Percentiles rank a stretch among this genome's conserved stretches.
Evolutionary conservation across 176 grass and related monocot genomes (phyloP).

Genomic region (Triticum turgidum): DNA sequence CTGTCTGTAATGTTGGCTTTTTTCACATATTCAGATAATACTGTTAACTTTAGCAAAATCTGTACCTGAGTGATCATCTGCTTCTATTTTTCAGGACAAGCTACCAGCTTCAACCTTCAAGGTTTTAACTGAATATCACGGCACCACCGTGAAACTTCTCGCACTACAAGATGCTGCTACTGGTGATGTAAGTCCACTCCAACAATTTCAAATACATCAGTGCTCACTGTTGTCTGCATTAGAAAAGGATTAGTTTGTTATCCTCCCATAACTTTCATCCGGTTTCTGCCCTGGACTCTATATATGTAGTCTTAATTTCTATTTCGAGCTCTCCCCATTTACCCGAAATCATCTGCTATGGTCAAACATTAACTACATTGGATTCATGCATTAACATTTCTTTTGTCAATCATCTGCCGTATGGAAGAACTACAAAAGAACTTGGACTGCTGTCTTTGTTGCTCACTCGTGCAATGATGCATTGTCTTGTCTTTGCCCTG

Average conservation of each 20-base stretch:
- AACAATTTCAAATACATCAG: neutral
- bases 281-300: neutral
- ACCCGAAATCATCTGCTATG: neutral
- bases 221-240: neutral
- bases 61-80: neutral
- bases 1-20: neutral
- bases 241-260: neutral
- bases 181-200: constrained; percentile 62
- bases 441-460: too few species aligned
- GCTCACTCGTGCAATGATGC: too few species aligned
- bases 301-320: neutral
- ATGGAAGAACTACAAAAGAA: neutral
- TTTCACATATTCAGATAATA: constrained; percentile 1
- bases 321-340: neutral
- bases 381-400: neutral
- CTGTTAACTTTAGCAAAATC: neutral
- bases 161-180: constrained; percentile 82
- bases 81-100: constrained; percentile 62
- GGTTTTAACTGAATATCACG: constrained; percentile 82
- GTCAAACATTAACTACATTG: neutral
- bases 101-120: constrained; percentile 62
- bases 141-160: constrained; percentile 72
- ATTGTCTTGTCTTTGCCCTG: constrained; percentile 11
- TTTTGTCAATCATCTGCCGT: neutral
- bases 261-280: neutral